phyloP scores from a whole-genome alignment of 805 yeast species.

The Candida methanosorbosa region DNA sequence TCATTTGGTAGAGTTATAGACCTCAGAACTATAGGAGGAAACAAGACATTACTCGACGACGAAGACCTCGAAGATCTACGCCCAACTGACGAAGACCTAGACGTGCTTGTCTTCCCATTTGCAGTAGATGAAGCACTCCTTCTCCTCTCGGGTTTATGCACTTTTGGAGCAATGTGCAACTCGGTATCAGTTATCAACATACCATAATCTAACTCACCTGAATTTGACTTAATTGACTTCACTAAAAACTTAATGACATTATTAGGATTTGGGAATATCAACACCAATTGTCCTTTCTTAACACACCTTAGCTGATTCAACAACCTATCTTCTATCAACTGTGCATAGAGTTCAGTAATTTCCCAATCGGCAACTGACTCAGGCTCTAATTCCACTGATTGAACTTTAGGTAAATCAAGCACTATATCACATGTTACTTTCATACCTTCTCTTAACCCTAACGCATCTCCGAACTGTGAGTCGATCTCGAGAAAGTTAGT shows the following conservation, averaged over 20 bases:
- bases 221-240: conserved; percentile 28
- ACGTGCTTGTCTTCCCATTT: not conserved
- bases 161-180: conserved; percentile 59
- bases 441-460: conserved; percentile 36
- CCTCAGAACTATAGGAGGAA: conserved; percentile 35
- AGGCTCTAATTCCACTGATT: conserved; percentile 71
- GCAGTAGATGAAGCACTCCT: not conserved
- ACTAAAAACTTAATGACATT: conserved; percentile 51
- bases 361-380: conserved; percentile 81
- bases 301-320: conserved; percentile 78
- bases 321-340: conserved; percentile 61
- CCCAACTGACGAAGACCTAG: not conserved
- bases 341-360: conserved; percentile 74
- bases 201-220: conserved; percentile 21
- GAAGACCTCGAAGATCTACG: conserved; percentile 18
- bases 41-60: conserved; percentile 18
- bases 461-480: conserved; percentile 48
- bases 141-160: conserved; percentile 14
- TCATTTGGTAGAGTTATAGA: conserved; percentile 50
- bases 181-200: conserved; percentile 32
- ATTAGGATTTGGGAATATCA: conserved; percentile 63
- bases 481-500: conserved; percentile 47
- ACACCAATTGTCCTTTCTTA: conserved; percentile 43
- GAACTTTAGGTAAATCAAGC: conserved; percentile 41
- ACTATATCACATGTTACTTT: conserved; percentile 35